A percentile compares a stretch with the other conserved stretches of the same genome.
Evolutionary conservation across 352 stramenopile species (phyloP).

Genomic region (Pythium insidiosum): DNA sequence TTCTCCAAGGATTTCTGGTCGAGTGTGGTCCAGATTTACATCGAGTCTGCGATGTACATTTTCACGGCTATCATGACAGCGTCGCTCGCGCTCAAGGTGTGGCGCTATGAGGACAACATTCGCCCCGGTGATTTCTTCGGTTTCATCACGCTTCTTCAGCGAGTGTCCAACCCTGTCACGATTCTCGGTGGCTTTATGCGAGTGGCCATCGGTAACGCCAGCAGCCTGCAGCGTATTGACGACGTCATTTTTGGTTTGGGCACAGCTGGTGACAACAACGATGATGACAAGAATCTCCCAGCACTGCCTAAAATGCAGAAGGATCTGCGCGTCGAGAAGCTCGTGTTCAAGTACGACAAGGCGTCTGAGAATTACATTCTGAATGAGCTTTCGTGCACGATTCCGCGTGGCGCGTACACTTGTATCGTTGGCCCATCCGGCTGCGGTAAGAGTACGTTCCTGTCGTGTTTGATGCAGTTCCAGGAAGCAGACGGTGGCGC

Average conservation of each 20-base stretch:
- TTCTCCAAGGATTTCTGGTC: conserved; percentile 88
- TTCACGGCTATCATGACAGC: conserved; percentile 85
- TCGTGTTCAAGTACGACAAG: conserved; percentile 87
- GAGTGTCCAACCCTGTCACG: conserved; percentile 78
- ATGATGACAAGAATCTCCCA: conserved; percentile 55
- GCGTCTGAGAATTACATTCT: conserved; percentile 74
- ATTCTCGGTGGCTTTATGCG: conserved; percentile 85
- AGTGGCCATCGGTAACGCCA: conserved; percentile 82
- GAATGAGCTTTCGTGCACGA: conserved; percentile 55
- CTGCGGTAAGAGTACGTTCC: conserved; percentile 83
- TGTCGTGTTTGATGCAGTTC: conserved; percentile 87
- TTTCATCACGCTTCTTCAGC: conserved; percentile 69
- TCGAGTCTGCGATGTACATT: conserved; percentile 87
- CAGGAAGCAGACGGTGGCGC: conserved; percentile 71
- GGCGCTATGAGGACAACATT: conserved; percentile 40
- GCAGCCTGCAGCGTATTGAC: conserved; percentile 80
- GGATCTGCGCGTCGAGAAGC: conserved; percentile 67
- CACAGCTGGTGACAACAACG: conserved; percentile 8
- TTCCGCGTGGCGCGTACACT: conserved; percentile 77
- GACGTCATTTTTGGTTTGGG: conserved; percentile 74
- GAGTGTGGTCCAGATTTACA: conserved; percentile 87
- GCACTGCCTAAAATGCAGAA: conserved; percentile 77
- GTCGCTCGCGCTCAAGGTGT: conserved; percentile 81
- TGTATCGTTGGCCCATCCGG: conserved; percentile 81
- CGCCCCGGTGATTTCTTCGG: conserved; percentile 77